Conservation (phyloP, 495 filamentous ascomycete species). For the Penicillium silybi region DNA sequence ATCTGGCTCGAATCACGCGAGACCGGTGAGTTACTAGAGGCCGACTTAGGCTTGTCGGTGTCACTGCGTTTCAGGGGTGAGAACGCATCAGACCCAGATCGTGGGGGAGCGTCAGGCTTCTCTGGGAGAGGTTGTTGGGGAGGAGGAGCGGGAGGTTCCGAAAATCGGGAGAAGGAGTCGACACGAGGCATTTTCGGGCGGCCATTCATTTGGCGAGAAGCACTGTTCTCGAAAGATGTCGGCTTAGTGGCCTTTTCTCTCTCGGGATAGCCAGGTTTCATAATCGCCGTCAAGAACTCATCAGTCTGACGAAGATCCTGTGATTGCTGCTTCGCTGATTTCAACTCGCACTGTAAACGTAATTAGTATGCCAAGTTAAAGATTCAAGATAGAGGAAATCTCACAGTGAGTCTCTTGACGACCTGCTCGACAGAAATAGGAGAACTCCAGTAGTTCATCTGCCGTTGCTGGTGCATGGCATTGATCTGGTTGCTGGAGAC, state of each 20-base stretch:
- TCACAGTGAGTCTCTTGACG: slow-evolving; percentile 87
- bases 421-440: slow-evolving; percentile 92
- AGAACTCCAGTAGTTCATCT: slow-evolving; percentile 77
- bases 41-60: slow-evolving; percentile 66
- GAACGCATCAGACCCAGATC: slow-evolving; percentile 39
- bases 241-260: slow-evolving; percentile 52
- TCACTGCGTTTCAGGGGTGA: slow-evolving; percentile 65
- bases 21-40: slow-evolving; percentile 56
- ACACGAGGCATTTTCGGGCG: slow-evolving; percentile 54
- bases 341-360: slow-evolving; percentile 69
- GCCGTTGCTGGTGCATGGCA: slow-evolving; percentile 58
- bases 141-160: slow-evolving; percentile 85
- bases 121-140: slow-evolving; percentile 88
- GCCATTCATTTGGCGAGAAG: slow-evolving; percentile 41
- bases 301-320: slow-evolving; percentile 78
- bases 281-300: slow-evolving; percentile 71
- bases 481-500: slow-evolving; percentile 56
- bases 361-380: background rate
- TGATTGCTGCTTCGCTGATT: slow-evolving; percentile 78
- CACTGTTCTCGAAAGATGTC: slow-evolving; percentile 34
- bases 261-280: slow-evolving; percentile 63
- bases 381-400: slow-evolving; percentile 21
- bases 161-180: slow-evolving; percentile 61
- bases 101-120: slow-evolving; percentile 69
- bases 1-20: slow-evolving; percentile 70